Conservation (phyloP, 208 protist genomes). For the Wallacemonas sp. region DNA sequence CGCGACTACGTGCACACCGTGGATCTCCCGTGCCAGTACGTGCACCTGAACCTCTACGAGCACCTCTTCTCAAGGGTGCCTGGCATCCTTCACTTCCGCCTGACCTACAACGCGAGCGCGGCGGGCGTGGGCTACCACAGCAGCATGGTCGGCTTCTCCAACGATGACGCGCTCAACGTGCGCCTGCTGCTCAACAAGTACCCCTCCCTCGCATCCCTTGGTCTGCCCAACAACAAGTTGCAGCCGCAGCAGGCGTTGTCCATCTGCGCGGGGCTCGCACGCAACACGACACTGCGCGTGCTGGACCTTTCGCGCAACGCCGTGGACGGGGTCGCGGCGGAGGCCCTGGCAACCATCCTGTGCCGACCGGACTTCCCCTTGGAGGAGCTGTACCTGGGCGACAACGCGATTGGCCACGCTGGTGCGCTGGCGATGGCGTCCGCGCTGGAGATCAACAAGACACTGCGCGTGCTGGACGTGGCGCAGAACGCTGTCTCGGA, state of each 20-base stretch:
- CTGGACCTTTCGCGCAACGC: slow-evolving; percentile 88
- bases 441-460: slow-evolving; percentile 74
- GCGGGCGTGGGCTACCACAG: slow-evolving; percentile 53
- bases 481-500: slow-evolving; percentile 80
- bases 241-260: slow-evolving; percentile 47
- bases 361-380: slow-evolving; percentile 60
- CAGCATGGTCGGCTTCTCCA: slow-evolving; percentile 68
- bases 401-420: slow-evolving; percentile 70
- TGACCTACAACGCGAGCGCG: slow-evolving; percentile 79
- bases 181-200: slow-evolving; percentile 57
- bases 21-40: slow-evolving; percentile 69
- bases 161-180: slow-evolving; percentile 67
- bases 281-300: slow-evolving; percentile 63
- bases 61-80: slow-evolving; percentile 70
- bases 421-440: slow-evolving; percentile 70
- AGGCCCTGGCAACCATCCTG: slow-evolving; percentile 72
- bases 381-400: slow-evolving; percentile 74
- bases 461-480: slow-evolving; percentile 73
- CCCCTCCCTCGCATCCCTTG: slow-evolving; percentile 46
- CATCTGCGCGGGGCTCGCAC: slow-evolving; percentile 60
- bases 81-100: slow-evolving; percentile 54
- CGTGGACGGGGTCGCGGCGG: slow-evolving; percentile 60
- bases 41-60: slow-evolving; percentile 71
- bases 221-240: slow-evolving; percentile 75
- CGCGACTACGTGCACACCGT: slow-evolving; percentile 73